Percentiles rank a stretch among this genome's conserved stretches.
phyloP scores from a whole-genome alignment of 192 early-diverging fungal species.

The Coemansia sp. region DNA sequence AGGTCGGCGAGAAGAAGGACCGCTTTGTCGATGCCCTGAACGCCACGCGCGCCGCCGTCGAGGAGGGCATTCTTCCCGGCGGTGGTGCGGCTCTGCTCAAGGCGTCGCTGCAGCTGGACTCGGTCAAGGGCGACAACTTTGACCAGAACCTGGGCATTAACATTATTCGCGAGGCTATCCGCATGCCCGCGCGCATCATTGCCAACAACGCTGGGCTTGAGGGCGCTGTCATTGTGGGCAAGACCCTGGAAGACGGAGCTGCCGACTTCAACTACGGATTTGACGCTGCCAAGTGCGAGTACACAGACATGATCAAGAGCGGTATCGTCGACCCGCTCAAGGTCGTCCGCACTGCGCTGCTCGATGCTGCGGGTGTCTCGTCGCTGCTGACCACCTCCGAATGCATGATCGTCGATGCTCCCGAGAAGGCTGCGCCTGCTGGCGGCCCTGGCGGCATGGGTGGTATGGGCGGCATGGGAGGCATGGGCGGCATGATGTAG shows the following conservation, averaged over 20 bases:
- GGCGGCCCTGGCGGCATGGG: slow-evolving; percentile 67
- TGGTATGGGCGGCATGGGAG: slow-evolving; percentile 67
- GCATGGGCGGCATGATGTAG: slow-evolving; percentile 59
- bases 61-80: slow-evolving; percentile 99
- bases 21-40: slow-evolving; percentile 97
- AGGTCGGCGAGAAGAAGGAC: slow-evolving; percentile 99
- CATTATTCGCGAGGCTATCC: slow-evolving; percentile 94
- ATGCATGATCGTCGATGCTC: slow-evolving; percentile 97
- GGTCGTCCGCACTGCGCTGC: slow-evolving; percentile 96
- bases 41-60: slow-evolving; percentile 98
- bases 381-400: slow-evolving; percentile 97
- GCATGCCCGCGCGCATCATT: slow-evolving; percentile 90
- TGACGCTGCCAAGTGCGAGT: slow-evolving; percentile 89
- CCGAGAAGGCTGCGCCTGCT: slow-evolving; percentile 64
- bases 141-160: slow-evolving; percentile 98
- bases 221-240: slow-evolving; percentile 95
- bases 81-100: slow-evolving; percentile 98
- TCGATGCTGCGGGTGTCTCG: slow-evolving; percentile 97
- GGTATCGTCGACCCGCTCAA: slow-evolving; percentile 99
- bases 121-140: slow-evolving; percentile 93
- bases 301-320: slow-evolving; percentile 94
- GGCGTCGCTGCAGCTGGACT: slow-evolving; percentile 79
- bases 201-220: slow-evolving; percentile 97
- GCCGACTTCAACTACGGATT: slow-evolving; percentile 91
- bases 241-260: slow-evolving; percentile 77